Base-by-base conservation (phyloP, 768 basidiomycete genomes). In the Suillus cothurnatus region DNA sequence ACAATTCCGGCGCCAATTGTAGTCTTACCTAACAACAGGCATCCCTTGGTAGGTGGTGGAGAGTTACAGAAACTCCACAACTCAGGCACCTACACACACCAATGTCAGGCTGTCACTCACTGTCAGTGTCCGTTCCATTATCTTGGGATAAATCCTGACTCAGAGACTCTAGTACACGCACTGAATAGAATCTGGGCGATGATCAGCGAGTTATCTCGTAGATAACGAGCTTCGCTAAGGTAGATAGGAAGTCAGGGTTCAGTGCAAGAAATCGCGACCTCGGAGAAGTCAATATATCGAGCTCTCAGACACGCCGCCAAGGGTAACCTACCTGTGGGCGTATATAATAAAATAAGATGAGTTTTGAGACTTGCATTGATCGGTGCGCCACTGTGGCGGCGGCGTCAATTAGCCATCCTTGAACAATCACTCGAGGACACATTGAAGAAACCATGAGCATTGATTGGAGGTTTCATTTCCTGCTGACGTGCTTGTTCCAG, bases 51-150 rank as follows among this genome's bases (percentile, higher is more conserved):
- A 23, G 34, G 34, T 57, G 55, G 55, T 36, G 4, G n/a, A 57
- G 56, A 39, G 58, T 38, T 43, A 59, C 58, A 59, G 28, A 23
- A 41, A 43, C 26, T 41, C 19, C n/a, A 59, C 58, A 21, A 59
- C 36, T 38, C n/a, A 58, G 57, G 57, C 57, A 58, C 57, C 57
- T 26, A 28, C 58, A 36, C 53, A 31, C 55, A 36, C 34, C 39
- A 43, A 59, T 19, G 26, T 55, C 53, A 59, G 39, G 38, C 58
- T 39, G 26, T 28, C 38, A 43, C 26, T 39, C 26, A 39, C 26
- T 59, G 39, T 28, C 38, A 59, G 17, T 21, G 39, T 59, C 28
- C 28, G 12, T 59, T 58, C 38, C 23, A 39, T 28, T 26, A 6
- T 59, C 39, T 14, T 41, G 39, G 57, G 39, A 59, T 19, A 19